Base-by-base conservation (phyloP, 208 protist species). In the Leishmania turanica region DNA sequence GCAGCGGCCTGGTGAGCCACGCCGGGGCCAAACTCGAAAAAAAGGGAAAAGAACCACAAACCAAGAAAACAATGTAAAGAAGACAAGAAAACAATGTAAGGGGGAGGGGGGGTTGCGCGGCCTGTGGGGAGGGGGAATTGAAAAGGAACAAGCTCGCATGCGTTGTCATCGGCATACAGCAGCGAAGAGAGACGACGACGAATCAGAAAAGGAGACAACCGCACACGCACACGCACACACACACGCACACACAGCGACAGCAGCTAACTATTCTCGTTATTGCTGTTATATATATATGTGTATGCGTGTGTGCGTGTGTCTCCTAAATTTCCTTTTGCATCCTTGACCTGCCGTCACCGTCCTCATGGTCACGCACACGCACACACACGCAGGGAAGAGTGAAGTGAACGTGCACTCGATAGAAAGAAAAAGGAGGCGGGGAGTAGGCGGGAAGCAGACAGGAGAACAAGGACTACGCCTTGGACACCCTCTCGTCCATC, bases 401-500 rank as follows among this genome's bases (percentile, higher is more conserved):
- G 45, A 27, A 76, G 72, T 9, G 70, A 7, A 40, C 13, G 15
- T 17, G 13, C 72, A 42, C 19, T 54, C 51, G 4, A 45, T 45
- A 40, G 34, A 11, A 24, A 11, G 15, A 11, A 62, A 24, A 11
- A 58, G 49, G 9, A 8, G n/a, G 2, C 60, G 27, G 27, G n/a
- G 60, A 11, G n/a, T 37, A n/a, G 27, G 47, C 21, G 7, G 17
- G 51, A 62, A 51, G 51, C 4, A 5, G 72, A 42, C 1, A 42
- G 34, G n/a, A 62, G 1, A 62, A 9, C 6, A 34, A 45, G 24
- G 27, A 31, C 37, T 69, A 69, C 17, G 75, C 2, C n/a, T 79
- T 71, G 45, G 80, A 47, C 49, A 89, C 79, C 21, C 81, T 80
- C 13, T 88, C 85, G 81, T 93, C 91, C 88, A 92, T 92, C 58